phyloP scores from a whole-genome alignment of 306 rosid genomes.

The Quercus robur region DNA sequence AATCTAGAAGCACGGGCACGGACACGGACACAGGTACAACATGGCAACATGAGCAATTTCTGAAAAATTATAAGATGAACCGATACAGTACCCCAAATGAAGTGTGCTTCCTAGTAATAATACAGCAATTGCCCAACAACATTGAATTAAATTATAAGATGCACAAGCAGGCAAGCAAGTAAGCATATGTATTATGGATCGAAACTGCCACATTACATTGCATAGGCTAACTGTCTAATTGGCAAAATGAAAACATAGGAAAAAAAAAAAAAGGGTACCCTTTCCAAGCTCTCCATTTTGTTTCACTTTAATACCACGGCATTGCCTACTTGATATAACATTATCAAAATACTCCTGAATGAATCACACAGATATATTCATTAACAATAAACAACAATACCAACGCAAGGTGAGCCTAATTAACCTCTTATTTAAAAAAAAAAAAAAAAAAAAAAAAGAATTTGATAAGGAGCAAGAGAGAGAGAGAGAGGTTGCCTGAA shows the following conservation, averaged over 20 bases:
- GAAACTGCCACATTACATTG: neutral
- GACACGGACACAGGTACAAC: too few species aligned
- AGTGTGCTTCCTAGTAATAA: neutral
- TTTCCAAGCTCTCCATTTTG: conserved; percentile 66
- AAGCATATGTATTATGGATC: neutral
- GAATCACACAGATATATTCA: neutral
- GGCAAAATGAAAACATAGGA: neutral
- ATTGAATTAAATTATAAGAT: neutral
- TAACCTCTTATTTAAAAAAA: neutral
- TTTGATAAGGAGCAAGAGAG: neutral
- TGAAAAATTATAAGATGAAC: too few species aligned
- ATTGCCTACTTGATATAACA: conserved; percentile 47
- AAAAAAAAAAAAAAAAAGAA: neutral
- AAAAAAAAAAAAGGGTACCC: conserved; percentile 29
- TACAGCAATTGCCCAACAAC: neutral
- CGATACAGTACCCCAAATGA: too few species aligned
- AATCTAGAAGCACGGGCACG: too few species aligned
- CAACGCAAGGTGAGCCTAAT: too few species aligned
- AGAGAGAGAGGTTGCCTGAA: conserved; percentile 47
- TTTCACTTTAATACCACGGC: conserved; percentile 49
- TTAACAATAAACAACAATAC: neutral
- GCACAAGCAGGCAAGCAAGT: neutral
- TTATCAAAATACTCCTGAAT: conserved; percentile 59
- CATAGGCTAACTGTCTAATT: neutral
- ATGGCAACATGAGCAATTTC: too few species aligned